Evolutionary conservation across 768 basidiomycete genomes (phyloP).

Genomic region (Cystobasidium ongulense): DNA sequence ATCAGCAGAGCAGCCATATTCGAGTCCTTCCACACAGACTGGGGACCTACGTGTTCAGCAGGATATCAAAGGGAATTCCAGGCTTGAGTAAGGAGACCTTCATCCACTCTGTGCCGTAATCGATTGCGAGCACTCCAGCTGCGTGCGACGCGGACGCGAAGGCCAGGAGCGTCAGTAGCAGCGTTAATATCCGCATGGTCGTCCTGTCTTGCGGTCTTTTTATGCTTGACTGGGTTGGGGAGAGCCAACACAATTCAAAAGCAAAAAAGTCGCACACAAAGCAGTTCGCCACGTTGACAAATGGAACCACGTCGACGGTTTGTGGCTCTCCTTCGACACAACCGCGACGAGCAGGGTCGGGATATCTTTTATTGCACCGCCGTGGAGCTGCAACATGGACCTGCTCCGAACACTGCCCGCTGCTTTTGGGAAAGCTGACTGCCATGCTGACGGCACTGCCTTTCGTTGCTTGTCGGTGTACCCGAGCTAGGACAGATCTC

Average conservation of each 20-base stretch:
- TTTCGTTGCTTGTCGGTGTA: too few species aligned
- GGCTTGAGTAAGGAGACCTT: constrained; percentile 94
- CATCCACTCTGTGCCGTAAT: constrained; percentile 97
- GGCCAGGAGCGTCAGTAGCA: background rate
- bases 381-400: too few species aligned
- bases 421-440: too few species aligned
- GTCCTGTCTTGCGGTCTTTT: background rate
- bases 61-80: constrained; percentile 86
- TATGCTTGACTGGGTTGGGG: background rate
- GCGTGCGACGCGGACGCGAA: background rate
- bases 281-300: too few species aligned
- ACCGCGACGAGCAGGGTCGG: too few species aligned
- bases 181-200: background rate
- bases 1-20: background rate
- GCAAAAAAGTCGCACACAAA: background rate
- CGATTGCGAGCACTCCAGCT: constrained; percentile 66
- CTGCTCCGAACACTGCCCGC: too few species aligned
- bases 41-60: constrained; percentile 56
- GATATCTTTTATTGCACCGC: too few species aligned
- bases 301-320: too few species aligned
- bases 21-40: background rate
- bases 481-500: too few species aligned
- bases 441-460: too few species aligned
- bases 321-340: too few species aligned
- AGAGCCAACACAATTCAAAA: background rate